Base-by-base conservation (phyloP, 768 basidiomycete genomes). In the Tricholoma furcatifolium region DNA sequence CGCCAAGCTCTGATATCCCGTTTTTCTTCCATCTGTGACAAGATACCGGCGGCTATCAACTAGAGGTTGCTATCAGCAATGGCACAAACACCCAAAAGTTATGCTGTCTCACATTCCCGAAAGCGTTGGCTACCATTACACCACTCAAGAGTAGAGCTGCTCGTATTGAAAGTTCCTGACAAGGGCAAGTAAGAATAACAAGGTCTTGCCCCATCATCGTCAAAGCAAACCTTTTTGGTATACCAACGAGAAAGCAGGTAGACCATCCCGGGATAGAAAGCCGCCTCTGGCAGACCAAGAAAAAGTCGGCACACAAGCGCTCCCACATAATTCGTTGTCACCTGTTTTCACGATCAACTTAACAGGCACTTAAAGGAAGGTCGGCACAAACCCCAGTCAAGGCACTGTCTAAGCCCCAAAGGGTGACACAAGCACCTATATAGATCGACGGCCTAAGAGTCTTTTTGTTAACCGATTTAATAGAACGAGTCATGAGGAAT, bases 31-130 rank as follows among this genome's bases (percentile, higher is more conserved):
- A 90, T 85, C 34, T 74, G 75, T 0, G 74, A 69, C 11, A 92
- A 73, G 47, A 90, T 85, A 12, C 85, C 88, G 12, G 87, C 87
- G 14, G 86, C 89, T 60, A 88, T 79, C 9, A 88, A 63, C 81
- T 87, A 56, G 11, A 30, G 46, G 21, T 20, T 51, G 34, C 51
- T 23, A 34, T 21, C 15, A 38, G 31, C 41, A 42, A 30, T 30
- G 6, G n/a, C 23, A 30, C 27, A 4, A 3, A 24, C 1, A 20
- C 11, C 6, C 6, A 20, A 5, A 8, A 41, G 15, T 17, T 34
- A 15, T 23, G 10, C 6, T 15, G 9, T 62, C 80, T 62, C 48
- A 85, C 84, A 45, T 76, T 73, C 32, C 86, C 84, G 58, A 87
- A 85, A 2, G 86, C 85, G 61, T 83, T 84, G 5, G 84, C 82